Percentiles rank a stretch among this genome's conserved stretches.
Evolutionary conservation across 2,329 filamentous ascomycete species (phyloP).

Genomic region (Aspergillus caelatus): DNA sequence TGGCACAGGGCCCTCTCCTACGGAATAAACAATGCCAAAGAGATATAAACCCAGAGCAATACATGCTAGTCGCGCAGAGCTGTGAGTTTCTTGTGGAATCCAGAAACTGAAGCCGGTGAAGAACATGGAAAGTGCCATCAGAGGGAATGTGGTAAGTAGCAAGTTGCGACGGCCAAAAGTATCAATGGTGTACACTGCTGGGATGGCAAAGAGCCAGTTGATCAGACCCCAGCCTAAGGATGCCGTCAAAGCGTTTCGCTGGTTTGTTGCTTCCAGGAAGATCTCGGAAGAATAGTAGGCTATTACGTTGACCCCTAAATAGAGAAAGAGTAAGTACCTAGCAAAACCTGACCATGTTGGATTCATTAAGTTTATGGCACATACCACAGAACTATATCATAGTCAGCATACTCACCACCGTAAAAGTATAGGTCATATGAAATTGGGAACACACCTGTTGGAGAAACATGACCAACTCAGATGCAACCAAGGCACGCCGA

Average conservation of each 20-base stretch:
- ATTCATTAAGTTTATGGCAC: background rate
- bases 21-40: conserved; percentile 51
- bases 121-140: conserved; percentile 60
- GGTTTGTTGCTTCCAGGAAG: conserved; percentile 38
- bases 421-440: background rate
- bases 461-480: conserved; percentile 68
- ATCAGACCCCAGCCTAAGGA: conserved; percentile 65
- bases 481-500: conserved; percentile 63
- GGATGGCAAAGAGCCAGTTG: conserved; percentile 67
- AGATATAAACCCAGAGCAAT: conserved; percentile 48
- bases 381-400: conserved; percentile 44
- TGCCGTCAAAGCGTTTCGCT: conserved; percentile 56
- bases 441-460: conserved; percentile 56
- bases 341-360: background rate
- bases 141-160: conserved; percentile 65
- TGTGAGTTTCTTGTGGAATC: conserved; percentile 45
- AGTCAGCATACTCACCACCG: background rate
- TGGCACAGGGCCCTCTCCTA: conserved; percentile 66
- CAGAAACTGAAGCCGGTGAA: conserved; percentile 58
- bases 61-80: conserved; percentile 41
- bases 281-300: conserved; percentile 66
- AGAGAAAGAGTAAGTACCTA: background rate
- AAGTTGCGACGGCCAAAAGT: conserved; percentile 68
- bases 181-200: conserved; percentile 68
- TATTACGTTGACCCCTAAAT: conserved; percentile 50